Evolutionary conservation across 192 early-diverging fungal genomes (phyloP), one percentile per base, ranked within the genome.

Genomic region (Phycomyces blakesleeanus): DNA sequence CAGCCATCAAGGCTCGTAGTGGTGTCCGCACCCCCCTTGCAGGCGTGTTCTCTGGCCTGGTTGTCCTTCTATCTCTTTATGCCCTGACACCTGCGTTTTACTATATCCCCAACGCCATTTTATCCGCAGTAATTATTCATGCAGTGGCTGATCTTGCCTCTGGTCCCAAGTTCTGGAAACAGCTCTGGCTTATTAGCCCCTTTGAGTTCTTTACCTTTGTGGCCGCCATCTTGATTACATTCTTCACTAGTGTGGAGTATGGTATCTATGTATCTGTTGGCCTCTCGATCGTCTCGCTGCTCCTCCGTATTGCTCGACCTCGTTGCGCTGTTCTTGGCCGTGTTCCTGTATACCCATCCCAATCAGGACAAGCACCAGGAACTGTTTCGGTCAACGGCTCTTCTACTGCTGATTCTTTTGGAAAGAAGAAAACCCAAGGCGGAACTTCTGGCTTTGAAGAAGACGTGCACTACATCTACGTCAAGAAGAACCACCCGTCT

Each of bases 81-180:
- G 79, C 84, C 29, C 78, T 96, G 65, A 94, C 95, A 25, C 87
- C 87, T n/a, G 87, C 76, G 12, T 93, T 98, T 76, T 92, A 85
- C 77, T 95, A 87, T 67, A 93, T 98, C 49, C 91, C 95, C 8
- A 84, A 83, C 51, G 85, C 93, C 22, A 75, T 79, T 3, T 78
- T 98, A 8, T 83, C 91, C 18, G 93, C 93, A 3, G 85, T 98
- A 47, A 92, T 96, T 63, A 91, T 98, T 67, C 85, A 84, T 63
- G 90, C 93, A 37, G 92, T 98, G 26, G 76, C 85, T 27, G 88
- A 90, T 57, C 81, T 98, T 63, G 77, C 95, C 41, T 78, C 82
- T 5, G 79, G 83, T 22, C 87, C 86, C 9, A 59, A 66, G 0
- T 76, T 83, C 18, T 58, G 90, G 41, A 78, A 68, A 50, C 77